These are phyloP conservation scores for Candida krabiensis DNA, from an alignment of 805 yeast genomes.

Conservation along the genomic window DNA sequence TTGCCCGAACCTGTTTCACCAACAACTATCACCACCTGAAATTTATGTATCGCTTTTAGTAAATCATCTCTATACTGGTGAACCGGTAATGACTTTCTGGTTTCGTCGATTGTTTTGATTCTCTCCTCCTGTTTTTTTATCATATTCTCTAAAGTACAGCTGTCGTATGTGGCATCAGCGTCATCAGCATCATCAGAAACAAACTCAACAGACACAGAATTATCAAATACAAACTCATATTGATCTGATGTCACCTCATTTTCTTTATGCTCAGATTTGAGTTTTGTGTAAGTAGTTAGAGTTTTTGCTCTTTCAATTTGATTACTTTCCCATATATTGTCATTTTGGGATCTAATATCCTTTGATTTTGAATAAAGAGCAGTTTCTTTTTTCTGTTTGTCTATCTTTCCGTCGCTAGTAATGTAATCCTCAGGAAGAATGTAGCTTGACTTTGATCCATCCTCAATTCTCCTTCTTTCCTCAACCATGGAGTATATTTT, in stretches of 20 bases:
- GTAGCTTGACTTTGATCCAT: constrained; percentile 34
- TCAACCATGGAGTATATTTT: constrained; percentile 46
- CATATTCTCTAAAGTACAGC: constrained; percentile 4
- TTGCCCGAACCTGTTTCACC: constrained; percentile 98
- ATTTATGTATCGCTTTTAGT: constrained; percentile 54
- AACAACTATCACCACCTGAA: constrained; percentile 78
- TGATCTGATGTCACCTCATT: constrained; percentile 36
- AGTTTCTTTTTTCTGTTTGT: constrained; percentile 52
- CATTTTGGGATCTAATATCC: constrained; percentile 23
- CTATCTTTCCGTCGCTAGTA: constrained; percentile 53
- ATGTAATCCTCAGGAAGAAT: constrained; percentile 57
- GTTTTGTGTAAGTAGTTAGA: constrained; percentile 17
- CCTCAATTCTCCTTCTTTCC: constrained; percentile 37
- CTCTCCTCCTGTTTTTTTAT: constrained; percentile 37
- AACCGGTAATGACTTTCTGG: constrained; percentile 73
- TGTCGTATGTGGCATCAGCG: constrained; percentile 8
- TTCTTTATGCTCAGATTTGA: neutral
- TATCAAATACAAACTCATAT: constrained; percentile 78
- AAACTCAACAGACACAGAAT: constrained; percentile 59
- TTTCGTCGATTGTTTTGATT: constrained; percentile 43
- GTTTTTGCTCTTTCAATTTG: constrained; percentile 45
- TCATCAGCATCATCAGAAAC: constrained; percentile 40
- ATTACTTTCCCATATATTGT: constrained; percentile 50
- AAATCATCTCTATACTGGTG: constrained; percentile 60
- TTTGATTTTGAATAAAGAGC: constrained; percentile 42